Base-by-base conservation (phyloP, 192 early-diverging fungal genomes). In the Backusella circina region DNA sequence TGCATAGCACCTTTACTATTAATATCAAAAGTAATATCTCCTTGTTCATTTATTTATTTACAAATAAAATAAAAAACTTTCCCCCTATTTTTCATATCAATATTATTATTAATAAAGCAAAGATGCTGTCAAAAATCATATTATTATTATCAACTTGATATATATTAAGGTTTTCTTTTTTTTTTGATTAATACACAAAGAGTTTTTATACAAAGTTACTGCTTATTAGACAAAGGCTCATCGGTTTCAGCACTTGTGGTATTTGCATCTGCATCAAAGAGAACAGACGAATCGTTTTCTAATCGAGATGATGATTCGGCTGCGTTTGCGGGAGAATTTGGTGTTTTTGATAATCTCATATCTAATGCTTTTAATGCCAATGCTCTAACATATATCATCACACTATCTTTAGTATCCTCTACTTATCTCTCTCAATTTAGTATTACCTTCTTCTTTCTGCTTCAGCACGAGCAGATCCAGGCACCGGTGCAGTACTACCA, bases 321-420 rank as follows among this genome's bases (percentile, higher is more conserved):
- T 28, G 51, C 7, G 13, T 18, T 37, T 28, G 51, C 7, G 18
- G 71, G 51, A 30, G 74, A 1, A 13, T 66, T 23, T 61, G 67
- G 65, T 41, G 67, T 67, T 30, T 76, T 75, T 4, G 82, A 83
- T 61, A 93, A 75, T 65, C 88, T 82, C 84, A 86, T 85, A 73
- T 92, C 89, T 61, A 92, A 76, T 44, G 89, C 89, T 77, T 88
- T 85, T 32, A 92, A 79, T 30, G 92, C 91, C 72, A 92, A 68
- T 9, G 91, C 87, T 73, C 90, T 91, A 44, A 33, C 9, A 33
- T 21, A 47, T 70, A 44, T 67, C 16, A 4, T 6, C 3, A 41
- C 3, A 41, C 16, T 9, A 31, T 15, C 66, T 64, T 57, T 16
- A 30, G 12, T 16, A 37, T 41, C 13, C 16, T 3, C 26, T 50